phyloP scores from a whole-genome alignment of 805 yeast genomes.

The Starmera amethionina region DNA sequence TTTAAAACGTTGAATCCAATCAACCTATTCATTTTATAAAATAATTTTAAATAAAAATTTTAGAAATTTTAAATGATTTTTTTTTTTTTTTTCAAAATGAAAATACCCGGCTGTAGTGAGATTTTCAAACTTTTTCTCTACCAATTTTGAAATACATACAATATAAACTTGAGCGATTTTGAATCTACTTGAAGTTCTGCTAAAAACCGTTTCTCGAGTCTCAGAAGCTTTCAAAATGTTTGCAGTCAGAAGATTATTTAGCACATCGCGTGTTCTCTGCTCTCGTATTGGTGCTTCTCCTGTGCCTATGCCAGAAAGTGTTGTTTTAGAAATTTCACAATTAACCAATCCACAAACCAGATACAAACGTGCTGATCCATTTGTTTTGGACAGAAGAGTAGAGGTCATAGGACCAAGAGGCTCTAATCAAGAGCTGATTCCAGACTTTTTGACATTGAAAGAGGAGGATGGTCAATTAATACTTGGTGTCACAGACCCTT shows the following conservation, averaged over 20 bases:
- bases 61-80: too few species aligned
- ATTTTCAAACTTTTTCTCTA: too few species aligned
- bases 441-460: constrained; percentile 53
- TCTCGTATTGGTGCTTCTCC: constrained; percentile 83
- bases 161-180: too few species aligned
- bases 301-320: constrained; percentile 55
- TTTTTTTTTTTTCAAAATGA: too few species aligned
- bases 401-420: constrained; percentile 77
- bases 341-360: constrained; percentile 48
- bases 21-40: too few species aligned
- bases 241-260: constrained; percentile 21
- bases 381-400: constrained; percentile 48
- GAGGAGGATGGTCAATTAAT: constrained; percentile 30
- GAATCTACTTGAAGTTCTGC: too few species aligned
- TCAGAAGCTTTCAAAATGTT: too few species aligned
- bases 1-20: constrained; percentile 2
- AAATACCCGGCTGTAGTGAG: too few species aligned
- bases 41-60: too few species aligned
- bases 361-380: constrained; percentile 54
- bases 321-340: constrained; percentile 35
- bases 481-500: constrained; percentile 49
- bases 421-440: constrained; percentile 47
- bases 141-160: too few species aligned
- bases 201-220: too few species aligned
- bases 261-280: constrained; percentile 18